Conservation (phyloP, 176 grass and related monocot genomes). For the barley (Hordeum vulgare) region DNA sequence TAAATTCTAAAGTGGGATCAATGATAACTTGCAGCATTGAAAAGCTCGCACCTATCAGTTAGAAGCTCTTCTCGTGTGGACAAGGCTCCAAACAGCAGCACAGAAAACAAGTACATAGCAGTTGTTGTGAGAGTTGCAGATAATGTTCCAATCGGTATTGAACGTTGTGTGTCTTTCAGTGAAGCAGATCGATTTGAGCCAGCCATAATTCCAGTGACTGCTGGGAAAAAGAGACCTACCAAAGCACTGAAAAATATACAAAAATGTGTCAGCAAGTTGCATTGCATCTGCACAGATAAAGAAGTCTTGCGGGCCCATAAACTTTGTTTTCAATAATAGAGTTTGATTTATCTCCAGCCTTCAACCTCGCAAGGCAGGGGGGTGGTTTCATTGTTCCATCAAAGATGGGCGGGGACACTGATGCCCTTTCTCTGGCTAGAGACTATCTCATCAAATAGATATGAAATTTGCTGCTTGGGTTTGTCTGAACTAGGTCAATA, state of each 20-base stretch:
- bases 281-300: not conserved
- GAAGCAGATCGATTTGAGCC: constrained; percentile 96
- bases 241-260: constrained; percentile 70
- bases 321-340: not conserved
- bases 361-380: not conserved
- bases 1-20: not conserved
- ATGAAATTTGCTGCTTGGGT: not conserved
- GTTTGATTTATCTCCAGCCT: not conserved
- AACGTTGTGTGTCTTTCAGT: constrained; percentile 94
- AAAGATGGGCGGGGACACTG: not conserved
- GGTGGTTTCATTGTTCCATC: not conserved
- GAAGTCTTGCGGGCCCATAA: not conserved
- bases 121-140: constrained; percentile 78
- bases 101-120: constrained; percentile 79
- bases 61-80: constrained; percentile 92
- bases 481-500: not conserved
- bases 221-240: constrained; percentile 97
- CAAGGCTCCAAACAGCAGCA: constrained; percentile 86
- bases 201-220: constrained; percentile 99
- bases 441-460: not conserved
- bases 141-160: constrained; percentile 93
- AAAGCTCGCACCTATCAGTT: constrained; percentile 66
- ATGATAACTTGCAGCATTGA: not conserved
- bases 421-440: not conserved
- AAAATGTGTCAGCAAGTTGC: constrained; percentile 16